These are phyloP conservation scores for Lanmaoa pseudosensibilis DNA, from an alignment of 768 basidiomycete genomes.

Conservation along the genomic window DNA sequence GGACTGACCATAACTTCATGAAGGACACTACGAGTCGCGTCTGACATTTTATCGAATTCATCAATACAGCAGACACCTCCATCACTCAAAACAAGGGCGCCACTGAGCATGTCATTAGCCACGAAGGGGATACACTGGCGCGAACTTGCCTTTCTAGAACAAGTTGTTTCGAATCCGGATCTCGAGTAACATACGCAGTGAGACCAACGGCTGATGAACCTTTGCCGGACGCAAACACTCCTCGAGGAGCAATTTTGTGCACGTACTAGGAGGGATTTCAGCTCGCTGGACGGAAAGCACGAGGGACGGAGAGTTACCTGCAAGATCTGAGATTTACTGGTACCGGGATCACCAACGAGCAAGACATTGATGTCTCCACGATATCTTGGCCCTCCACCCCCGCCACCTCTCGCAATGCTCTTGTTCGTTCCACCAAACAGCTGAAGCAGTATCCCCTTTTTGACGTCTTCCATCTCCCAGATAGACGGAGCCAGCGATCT, in stretches of 20 bases:
- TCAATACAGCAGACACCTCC: constrained; percentile 99
- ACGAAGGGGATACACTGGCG: neutral
- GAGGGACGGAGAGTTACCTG: constrained; percentile 50
- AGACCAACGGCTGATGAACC: constrained; percentile 98
- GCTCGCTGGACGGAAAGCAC: neutral
- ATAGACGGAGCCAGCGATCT: constrained; percentile 91
- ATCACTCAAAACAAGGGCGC: constrained; percentile 91
- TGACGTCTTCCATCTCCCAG: constrained; percentile 98
- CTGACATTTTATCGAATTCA: constrained; percentile 99
- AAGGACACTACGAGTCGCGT: constrained; percentile 93
- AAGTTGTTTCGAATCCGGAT: constrained; percentile 97
- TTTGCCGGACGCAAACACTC: constrained; percentile 97
- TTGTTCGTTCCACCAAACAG: constrained; percentile 99
- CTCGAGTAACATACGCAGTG: constrained; percentile 97
- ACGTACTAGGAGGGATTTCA: constrained; percentile 67
- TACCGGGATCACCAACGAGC: constrained; percentile 96
- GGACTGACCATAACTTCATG: constrained; percentile 93
- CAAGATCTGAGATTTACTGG: constrained; percentile 93
- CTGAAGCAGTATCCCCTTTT: constrained; percentile 95
- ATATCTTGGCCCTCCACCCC: constrained; percentile 93
- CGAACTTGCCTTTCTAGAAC: constrained; percentile 83
- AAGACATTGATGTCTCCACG: constrained; percentile 98
- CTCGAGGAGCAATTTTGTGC: constrained; percentile 96
- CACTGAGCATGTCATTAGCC: constrained; percentile 45
- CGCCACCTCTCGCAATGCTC: constrained; percentile 87